These are phyloP conservation scores for Plectosphaerella plurivora DNA, from an alignment of 2,329 filamentous ascomycete genomes.

Conservation along the genomic window DNA sequence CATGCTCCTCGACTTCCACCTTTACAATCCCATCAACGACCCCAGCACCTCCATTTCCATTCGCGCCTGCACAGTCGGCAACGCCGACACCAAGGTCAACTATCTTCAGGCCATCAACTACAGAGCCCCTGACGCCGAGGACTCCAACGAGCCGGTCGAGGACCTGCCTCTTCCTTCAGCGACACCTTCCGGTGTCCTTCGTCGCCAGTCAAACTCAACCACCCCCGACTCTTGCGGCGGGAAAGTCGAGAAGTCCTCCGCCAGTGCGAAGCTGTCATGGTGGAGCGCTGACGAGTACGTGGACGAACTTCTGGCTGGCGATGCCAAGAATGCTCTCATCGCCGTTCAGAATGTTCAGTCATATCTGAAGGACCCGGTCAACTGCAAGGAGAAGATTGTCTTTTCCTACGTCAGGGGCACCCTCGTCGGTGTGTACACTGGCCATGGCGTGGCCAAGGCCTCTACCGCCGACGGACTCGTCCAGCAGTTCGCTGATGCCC, in stretches of 20 bases:
- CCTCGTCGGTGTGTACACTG: neutral
- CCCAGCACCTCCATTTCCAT: neutral
- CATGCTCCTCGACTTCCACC: neutral
- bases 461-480: neutral
- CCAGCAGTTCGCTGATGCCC: neutral
- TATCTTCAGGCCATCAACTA: neutral
- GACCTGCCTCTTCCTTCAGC: neutral
- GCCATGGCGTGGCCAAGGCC: neutral
- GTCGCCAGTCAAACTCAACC: too few species aligned
- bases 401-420: neutral
- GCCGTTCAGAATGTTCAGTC: too few species aligned
- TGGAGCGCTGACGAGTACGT: neutral
- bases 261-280: too few species aligned
- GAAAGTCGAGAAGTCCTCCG: too few species aligned
- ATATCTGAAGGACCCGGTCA: neutral
- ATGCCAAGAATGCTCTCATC: neutral
- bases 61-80: neutral
- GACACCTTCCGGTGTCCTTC: too few species aligned
- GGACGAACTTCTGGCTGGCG: neutral
- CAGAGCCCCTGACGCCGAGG: neutral
- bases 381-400: neutral
- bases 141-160: neutral
- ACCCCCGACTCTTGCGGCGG: too few species aligned
- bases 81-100: neutral
- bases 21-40: slow-evolving; percentile 1